Base-by-base conservation (phyloP, 2,329 filamentous ascomycete genomes). In the Phyllosticta citriasiana region DNA sequence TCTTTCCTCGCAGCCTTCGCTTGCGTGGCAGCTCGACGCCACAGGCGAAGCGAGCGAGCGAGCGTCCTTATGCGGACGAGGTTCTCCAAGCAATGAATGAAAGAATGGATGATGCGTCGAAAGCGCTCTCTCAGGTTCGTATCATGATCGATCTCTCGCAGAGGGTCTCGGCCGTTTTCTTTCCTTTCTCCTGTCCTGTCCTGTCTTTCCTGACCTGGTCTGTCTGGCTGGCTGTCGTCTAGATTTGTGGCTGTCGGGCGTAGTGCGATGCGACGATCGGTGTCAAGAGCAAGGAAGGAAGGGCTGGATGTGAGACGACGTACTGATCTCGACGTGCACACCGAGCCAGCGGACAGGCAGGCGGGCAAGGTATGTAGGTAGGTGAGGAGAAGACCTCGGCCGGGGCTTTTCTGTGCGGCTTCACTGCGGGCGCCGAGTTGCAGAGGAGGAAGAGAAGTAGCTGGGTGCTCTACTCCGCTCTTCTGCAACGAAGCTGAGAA, bases 371-470 rank as follows among this genome's bases (percentile, higher is more conserved):
- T 40, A 12, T 8, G 33, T 40, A 40, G 33, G 33, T 40, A 16
- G 7, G 33, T 40, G 10, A 12, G 33, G 33, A 40, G 14, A 40
- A 40, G 33, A 40, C 8, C 33, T 40, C 33, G 33, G 33, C 33
- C 27, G 33, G 14, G 33, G 33, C 33, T 40, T 40, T 30, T 30
- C 69, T 76, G 77, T 72, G 76, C 76, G 78, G 79, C 79, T 81
- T 91, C 88, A 91, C 88, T 91, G 89, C 88, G 88, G 88, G 88
- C 87, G 88, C 88, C 68, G 81, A 90, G 47, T 61, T 50, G 27
- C 40, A 30, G 27, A 30, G 19, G 27, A 30, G 27, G 9, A 8
- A 8, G 54, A 25, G 22, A 25, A 40, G 27, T 14, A 40, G 25
- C 35, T n/a, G n/a, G n/a, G n/a, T n/a, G n/a, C n/a, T n/a, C n/a